Evolutionary conservation across 495 filamentous ascomycete species (phyloP).

Genomic region (Neurospora tetrasperma): DNA sequence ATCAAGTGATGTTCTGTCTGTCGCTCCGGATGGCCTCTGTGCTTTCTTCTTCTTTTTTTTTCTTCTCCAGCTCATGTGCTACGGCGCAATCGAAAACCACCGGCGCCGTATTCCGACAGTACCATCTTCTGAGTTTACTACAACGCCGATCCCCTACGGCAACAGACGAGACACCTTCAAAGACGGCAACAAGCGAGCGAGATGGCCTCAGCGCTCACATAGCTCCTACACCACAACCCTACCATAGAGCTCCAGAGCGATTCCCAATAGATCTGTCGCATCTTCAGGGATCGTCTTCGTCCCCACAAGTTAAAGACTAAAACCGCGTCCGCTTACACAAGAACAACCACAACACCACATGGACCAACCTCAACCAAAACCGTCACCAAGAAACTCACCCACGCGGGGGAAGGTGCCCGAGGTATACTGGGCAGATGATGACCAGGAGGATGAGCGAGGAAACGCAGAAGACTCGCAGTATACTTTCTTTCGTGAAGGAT

Average conservation of each 20-base stretch:
- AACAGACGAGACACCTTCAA: not conserved
- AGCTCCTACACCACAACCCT: conserved; percentile 1
- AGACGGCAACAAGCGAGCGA: conserved; percentile 4
- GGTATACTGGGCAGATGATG: conserved; percentile 24
- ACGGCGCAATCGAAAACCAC: conserved; percentile 7
- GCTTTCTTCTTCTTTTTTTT: conserved; percentile 1
- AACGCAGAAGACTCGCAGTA: conserved; percentile 8
- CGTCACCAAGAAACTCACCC: not conserved
- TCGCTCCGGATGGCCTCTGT: not conserved
- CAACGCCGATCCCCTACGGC: not conserved
- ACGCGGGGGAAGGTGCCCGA: conserved; percentile 5
- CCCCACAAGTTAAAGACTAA: not conserved
- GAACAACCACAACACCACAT: conserved; percentile 9
- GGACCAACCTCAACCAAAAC: conserved; percentile 1
- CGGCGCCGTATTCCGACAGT: not conserved
- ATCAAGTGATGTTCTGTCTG: not conserved
- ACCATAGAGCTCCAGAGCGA: not conserved
- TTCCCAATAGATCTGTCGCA: conserved; percentile 12
- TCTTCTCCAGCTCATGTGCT: conserved; percentile 3
- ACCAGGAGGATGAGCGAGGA: conserved; percentile 2
- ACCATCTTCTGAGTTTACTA: not conserved
- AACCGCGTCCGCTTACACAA: conserved; percentile 19
- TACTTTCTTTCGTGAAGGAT: conserved; percentile 30
- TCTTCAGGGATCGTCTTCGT: conserved; percentile 15
- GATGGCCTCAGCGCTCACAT: conserved; percentile 17